Percentiles rank a stretch among this genome's conserved stretches.
Evolutionary conservation across 2,329 filamentous ascomycete species (phyloP).

Genomic region (Incumbomyces lentus): DNA sequence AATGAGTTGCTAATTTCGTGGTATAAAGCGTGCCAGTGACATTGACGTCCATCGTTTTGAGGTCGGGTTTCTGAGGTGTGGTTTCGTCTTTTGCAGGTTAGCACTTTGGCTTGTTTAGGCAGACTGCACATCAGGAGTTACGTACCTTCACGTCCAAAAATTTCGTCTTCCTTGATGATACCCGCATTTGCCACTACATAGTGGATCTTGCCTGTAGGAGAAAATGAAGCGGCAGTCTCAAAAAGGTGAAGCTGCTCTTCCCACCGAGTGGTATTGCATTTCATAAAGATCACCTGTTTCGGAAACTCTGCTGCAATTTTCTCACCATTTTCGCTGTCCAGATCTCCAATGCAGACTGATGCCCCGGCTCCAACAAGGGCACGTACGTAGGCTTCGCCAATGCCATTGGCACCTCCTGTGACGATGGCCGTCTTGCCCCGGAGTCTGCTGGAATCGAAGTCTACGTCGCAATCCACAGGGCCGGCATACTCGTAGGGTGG

Average conservation of each 20-base stretch:
- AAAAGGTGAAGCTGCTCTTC: constrained; percentile 26
- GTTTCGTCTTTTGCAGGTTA: constrained; percentile 8
- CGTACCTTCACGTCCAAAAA: constrained; percentile 19
- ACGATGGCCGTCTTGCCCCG: constrained; percentile 26
- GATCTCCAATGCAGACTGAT: constrained; percentile 18
- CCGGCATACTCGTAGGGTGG: constrained; percentile 12
- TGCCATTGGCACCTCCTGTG: constrained; percentile 25
- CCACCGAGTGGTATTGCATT: constrained; percentile 25
- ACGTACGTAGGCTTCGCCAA: constrained; percentile 25
- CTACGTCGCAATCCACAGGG: constrained; percentile 11
- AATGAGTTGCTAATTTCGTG: constrained; percentile 45
- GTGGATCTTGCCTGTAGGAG: constrained; percentile 21
- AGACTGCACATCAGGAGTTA: background rate
- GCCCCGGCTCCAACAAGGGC: constrained; percentile 20
- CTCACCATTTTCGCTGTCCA: constrained; percentile 15
- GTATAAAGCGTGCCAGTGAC: constrained; percentile 56
- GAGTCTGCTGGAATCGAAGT: constrained; percentile 16
- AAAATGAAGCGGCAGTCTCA: constrained; percentile 20
- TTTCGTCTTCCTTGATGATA: constrained; percentile 23
- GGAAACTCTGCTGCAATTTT: constrained; percentile 19
- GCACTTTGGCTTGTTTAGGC: no score
- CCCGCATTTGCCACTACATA: constrained; percentile 28
- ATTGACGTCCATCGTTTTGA: constrained; percentile 52
- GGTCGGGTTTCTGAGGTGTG: constrained; percentile 24
- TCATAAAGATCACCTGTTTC: constrained; percentile 23